phyloP scores from a whole-genome alignment of 345 rosid species.

The Melastoma malabathricum region DNA sequence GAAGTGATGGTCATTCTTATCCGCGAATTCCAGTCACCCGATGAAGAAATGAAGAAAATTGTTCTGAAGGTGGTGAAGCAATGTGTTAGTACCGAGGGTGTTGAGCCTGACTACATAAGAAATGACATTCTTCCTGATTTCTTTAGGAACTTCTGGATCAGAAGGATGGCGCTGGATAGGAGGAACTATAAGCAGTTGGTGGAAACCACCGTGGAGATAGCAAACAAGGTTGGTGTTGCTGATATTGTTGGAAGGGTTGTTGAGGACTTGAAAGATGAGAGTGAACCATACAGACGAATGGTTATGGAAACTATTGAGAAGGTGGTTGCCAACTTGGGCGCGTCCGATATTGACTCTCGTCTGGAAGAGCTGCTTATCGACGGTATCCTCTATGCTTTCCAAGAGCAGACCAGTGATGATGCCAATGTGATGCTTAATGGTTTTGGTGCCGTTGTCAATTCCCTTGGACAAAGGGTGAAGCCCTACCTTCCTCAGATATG shows the following conservation, averaged over 20 bases:
- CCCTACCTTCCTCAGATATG: conserved; percentile 99
- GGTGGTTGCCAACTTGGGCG: conserved; percentile 86
- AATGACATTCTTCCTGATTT: conserved; percentile 86
- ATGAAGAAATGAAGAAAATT: conserved; percentile 98
- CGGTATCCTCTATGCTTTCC: conserved; percentile 97
- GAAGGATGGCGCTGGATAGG: conserved; percentile 94
- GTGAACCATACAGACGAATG: conserved; percentile 89
- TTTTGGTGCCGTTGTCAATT: conserved; percentile 94
- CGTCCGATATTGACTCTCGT: conserved; percentile 87
- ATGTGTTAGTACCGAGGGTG: conserved; percentile 98
- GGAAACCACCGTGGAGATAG: conserved; percentile 96
- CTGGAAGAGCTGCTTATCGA: conserved; percentile 95
- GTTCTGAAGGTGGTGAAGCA: conserved; percentile 97
- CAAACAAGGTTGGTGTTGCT: conserved; percentile 90
- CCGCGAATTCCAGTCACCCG: conserved; percentile 99
- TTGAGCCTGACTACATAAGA: conserved; percentile 81
- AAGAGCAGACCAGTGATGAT: conserved; percentile 95
- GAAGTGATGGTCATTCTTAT: conserved; percentile 90
- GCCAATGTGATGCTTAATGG: conserved; percentile 99
- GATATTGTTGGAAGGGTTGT: conserved; percentile 86
- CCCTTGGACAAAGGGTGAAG: conserved; percentile 93
- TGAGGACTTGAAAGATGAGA: conserved; percentile 94
- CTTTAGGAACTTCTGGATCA: conserved; percentile 87
- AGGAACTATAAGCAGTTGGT: conserved; percentile 90
- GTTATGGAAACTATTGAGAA: conserved; percentile 99